These are phyloP conservation scores for Amphibolis antarctica DNA, from an alignment of 106 monocot species.

Conservation along the genomic window DNA sequence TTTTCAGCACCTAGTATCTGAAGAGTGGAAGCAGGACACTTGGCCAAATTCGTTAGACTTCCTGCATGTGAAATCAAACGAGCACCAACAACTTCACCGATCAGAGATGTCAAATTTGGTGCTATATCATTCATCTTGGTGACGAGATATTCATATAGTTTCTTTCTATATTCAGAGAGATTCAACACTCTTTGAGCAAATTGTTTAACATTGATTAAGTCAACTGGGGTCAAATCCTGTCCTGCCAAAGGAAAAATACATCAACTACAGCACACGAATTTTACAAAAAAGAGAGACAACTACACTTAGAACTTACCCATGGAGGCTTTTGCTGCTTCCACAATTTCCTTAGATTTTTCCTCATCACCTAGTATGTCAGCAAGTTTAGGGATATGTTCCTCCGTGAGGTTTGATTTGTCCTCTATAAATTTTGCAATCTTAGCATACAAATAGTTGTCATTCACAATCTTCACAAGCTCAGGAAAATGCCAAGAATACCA, in stretches of 20 bases:
- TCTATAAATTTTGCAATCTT: constrained; percentile 68
- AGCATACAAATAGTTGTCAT: constrained; percentile 90
- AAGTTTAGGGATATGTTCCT: constrained; percentile 48
- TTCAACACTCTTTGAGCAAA: constrained; percentile 80
- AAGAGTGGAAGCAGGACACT: constrained; percentile 81
- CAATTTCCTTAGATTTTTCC: constrained; percentile 85
- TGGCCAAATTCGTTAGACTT: constrained; percentile 83
- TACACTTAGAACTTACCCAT: constrained; percentile 79
- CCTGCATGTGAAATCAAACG: constrained; percentile 94
- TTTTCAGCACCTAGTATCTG: constrained; percentile 98
- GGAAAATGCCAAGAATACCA: constrained; percentile 98
- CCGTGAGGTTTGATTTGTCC: constrained; percentile 71
- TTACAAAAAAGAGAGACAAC: too few relatives aligned
- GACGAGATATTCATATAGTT: constrained; percentile 79
- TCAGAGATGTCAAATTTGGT: constrained; percentile 75
- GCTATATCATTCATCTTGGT: constrained; percentile 92
- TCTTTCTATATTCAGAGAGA: constrained; percentile 75
- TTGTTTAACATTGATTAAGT: constrained; percentile 78
- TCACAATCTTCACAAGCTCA: constrained; percentile 78
- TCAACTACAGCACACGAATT: too few relatives aligned
- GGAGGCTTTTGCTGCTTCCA: constrained; percentile 95
- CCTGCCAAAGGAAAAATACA: constrained; percentile 30
- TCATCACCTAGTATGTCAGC: constrained; percentile 88
- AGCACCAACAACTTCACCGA: constrained; percentile 90
- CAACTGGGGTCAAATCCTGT: constrained; percentile 77